Evolutionary conservation across 106 monocot species (phyloP).

Genomic region (Phalaenopsis aphrodite): DNA sequence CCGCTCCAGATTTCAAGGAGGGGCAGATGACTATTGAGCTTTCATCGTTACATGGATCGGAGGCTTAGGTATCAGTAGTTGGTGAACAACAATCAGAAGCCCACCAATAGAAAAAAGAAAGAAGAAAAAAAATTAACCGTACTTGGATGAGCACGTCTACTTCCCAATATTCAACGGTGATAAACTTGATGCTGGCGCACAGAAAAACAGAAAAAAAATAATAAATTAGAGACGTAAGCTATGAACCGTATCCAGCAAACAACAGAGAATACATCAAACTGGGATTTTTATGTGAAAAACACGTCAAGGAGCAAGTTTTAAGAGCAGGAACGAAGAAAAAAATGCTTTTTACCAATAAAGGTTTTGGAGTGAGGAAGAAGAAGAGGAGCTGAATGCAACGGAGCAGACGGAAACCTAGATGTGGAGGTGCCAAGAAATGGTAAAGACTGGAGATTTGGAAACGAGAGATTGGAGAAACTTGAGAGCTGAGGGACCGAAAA

Average conservation of each 20-base stretch:
- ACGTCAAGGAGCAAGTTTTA: neutral
- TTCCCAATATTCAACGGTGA: neutral
- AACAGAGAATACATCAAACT: neutral
- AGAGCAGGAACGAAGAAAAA: neutral
- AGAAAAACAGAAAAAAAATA: neutral
- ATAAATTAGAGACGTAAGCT: neutral
- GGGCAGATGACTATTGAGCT: neutral
- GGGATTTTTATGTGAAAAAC: constrained; percentile 1
- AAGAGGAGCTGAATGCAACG: neutral
- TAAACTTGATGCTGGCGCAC: too few relatives aligned
- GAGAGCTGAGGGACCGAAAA: neutral
- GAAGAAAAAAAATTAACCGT: neutral
- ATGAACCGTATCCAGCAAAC: neutral
- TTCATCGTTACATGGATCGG: neutral
- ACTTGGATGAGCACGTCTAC: too few relatives aligned
- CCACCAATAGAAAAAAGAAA: neutral
- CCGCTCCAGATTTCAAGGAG: neutral
- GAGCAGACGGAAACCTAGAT: neutral
- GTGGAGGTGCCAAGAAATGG: neutral
- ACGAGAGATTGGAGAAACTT: neutral
- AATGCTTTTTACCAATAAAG: neutral
- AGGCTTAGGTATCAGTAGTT: neutral
- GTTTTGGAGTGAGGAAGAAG: neutral
- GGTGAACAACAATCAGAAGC: neutral
- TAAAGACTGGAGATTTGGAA: neutral